Percentiles rank a stretch among this genome's conserved stretches.
These are phyloP conservation scores for Clathrospora elynae DNA, from an alignment of 2,329 filamentous ascomycete species.

Conservation along the genomic window DNA sequence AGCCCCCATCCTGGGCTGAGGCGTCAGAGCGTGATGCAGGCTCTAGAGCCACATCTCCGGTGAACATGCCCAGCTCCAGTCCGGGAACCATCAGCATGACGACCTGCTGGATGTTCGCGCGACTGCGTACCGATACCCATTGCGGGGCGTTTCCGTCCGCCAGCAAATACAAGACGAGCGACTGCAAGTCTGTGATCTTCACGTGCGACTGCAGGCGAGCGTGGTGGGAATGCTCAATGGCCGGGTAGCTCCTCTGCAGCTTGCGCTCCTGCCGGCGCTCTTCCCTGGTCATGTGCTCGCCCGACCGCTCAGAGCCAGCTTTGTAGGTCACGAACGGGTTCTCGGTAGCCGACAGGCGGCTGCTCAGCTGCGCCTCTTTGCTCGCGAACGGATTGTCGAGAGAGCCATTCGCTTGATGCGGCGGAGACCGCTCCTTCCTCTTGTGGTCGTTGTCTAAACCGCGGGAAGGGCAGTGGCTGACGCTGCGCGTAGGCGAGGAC, in stretches of 20 bases:
- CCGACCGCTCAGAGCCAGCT: constrained; percentile 3
- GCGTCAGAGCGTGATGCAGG: constrained; percentile 2
- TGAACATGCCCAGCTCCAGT: constrained; percentile 88
- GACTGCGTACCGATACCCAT: constrained; percentile 66
- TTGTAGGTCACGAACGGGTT: constrained; percentile 29
- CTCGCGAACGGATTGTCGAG: constrained; percentile 25
- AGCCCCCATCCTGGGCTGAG: constrained; percentile 6
- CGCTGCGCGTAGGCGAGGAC: constrained; percentile 6
- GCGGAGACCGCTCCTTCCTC: constrained; percentile 9
- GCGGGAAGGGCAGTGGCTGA: neutral
- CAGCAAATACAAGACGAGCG: constrained; percentile 63
- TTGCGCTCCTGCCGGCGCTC: constrained; percentile 39
- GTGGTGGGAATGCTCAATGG: constrained; percentile 58
- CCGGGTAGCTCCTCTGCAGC: constrained; percentile 41
- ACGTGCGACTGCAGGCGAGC: constrained; percentile 61
- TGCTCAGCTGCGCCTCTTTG: constrained; percentile 16
- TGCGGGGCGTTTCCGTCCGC: constrained; percentile 65
- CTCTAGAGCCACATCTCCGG: constrained; percentile 53
- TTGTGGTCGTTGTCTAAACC: neutral
- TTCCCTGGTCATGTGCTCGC: constrained; percentile 22
- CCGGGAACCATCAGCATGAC: constrained; percentile 92
- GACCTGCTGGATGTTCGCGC: constrained; percentile 68
- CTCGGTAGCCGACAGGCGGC: constrained; percentile 11
- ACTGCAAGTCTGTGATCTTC: constrained; percentile 63
- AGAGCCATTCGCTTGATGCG: constrained; percentile 2